Base-by-base conservation (phyloP, 768 basidiomycete genomes). In the Clitopilus passeckerianus region DNA sequence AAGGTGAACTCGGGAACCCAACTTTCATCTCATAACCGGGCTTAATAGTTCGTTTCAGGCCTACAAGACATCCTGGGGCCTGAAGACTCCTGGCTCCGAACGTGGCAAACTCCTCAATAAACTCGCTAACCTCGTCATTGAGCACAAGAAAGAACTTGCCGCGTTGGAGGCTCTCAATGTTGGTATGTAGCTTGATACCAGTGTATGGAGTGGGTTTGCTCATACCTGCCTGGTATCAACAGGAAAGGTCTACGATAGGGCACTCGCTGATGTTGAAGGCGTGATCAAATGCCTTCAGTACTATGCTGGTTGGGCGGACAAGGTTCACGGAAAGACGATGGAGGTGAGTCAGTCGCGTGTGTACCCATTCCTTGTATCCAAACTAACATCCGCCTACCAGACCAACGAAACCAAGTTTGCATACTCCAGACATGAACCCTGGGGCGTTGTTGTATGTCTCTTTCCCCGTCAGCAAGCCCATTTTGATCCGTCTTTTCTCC, bases 271-370 rank as follows among this genome's bases (percentile, higher is more conserved):
- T 50, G 18, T 50, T 12, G 46, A 23, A 22, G 22, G 16, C 10
- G 46, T 18, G 9, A 77, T 86, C 60, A 74, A 70, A 20, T 75
- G 76, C 34, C 71, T 93, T 63, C 78, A 83, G 34, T 96, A 95
- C 75, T 98, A 89, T 66, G 91, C 86, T 43, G 95, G 94, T 18
- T 91, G 91, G 86, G 91, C 93, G 22, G 94, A 95, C 77, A 96
- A 95, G 75, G 73, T 89, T 56, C 76, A 80, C 6, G 91, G 90
- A 6, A 82, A 91, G 70, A 85, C 84, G 7, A 86, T 93, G 69
- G 90, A 93, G 70, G 75, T 75, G 46, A 9, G 67, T 53, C 27
- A 34, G 8, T 52, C 14, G 24, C n/a, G 1, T 16, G 8, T 34
- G 12, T 15, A 27, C 10, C 16, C 23, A n/a, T 7, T 53, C 5